A percentile compares a stretch with the other conserved stretches of the same genome.
These are phyloP conservation scores for Saururus chinensis DNA, from an alignment of 164 flowering plant species.

Conservation along the genomic window DNA sequence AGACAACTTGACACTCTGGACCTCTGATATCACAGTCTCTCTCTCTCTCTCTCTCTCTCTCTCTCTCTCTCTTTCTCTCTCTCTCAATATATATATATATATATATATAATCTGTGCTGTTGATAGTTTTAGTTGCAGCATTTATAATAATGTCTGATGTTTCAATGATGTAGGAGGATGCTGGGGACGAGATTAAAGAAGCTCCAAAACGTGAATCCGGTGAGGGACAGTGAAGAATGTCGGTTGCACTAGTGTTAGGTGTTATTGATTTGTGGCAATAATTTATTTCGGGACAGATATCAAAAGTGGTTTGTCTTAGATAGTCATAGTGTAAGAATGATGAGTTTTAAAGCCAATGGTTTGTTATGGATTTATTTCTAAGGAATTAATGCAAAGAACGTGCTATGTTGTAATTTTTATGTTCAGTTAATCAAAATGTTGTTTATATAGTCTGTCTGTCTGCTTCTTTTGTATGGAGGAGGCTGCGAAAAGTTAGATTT, in stretches of 20 bases:
- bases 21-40: slow-evolving; percentile 1
- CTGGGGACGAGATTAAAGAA: slow-evolving; percentile 58
- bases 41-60: neutral
- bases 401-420: no score
- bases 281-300: neutral
- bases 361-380: no score
- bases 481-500: no score
- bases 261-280: neutral
- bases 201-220: slow-evolving; percentile 35
- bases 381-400: no score
- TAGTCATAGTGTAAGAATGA: no score
- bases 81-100: no score
- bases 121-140: neutral
- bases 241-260: neutral
- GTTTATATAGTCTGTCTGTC: no score
- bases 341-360: no score
- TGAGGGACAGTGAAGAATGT: slow-evolving; percentile 6
- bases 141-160: neutral
- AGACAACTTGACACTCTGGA: slow-evolving; percentile 6
- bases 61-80: neutral
- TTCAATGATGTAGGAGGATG: slow-evolving; percentile 11
- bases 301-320: no score
- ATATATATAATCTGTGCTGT: no score
- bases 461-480: no score
- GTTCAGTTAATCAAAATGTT: no score